These are phyloP conservation scores for Biancaea sappan DNA, from an alignment of 306 rosid genomes.

Conservation along the genomic window DNA sequence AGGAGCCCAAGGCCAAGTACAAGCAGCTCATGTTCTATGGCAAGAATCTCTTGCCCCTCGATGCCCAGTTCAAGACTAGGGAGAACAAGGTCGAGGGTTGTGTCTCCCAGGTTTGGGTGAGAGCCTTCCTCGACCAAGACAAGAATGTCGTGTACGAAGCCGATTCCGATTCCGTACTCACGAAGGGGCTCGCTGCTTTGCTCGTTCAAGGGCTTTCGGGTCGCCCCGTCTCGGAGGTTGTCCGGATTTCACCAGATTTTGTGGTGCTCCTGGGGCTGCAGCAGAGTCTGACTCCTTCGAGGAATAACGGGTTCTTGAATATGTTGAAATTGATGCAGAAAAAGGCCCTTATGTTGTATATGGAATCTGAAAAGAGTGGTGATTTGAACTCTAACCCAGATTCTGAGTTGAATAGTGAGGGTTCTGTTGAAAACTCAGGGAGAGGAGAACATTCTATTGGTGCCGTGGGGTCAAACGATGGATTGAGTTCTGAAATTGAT, in stretches of 20 bases:
- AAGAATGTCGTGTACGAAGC: slow-evolving; percentile 79
- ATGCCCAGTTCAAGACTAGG: slow-evolving; percentile 59
- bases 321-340: slow-evolving; percentile 94
- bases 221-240: slow-evolving; percentile 61
- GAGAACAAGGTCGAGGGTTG: slow-evolving; percentile 91
- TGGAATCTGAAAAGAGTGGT: slow-evolving; percentile 60
- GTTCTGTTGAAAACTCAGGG: background rate
- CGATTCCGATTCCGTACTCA: slow-evolving; percentile 82
- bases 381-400: background rate
- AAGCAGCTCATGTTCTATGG: slow-evolving; percentile 93
- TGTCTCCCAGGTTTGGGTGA: slow-evolving; percentile 99
- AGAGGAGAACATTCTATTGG: background rate
- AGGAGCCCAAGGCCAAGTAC: slow-evolving; percentile 80
- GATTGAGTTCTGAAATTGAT: slow-evolving; percentile 20
- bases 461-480: slow-evolving; percentile 2
- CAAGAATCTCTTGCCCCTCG: slow-evolving; percentile 80
- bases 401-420: slow-evolving; percentile 23
- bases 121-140: slow-evolving; percentile 70
- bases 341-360: slow-evolving; percentile 58
- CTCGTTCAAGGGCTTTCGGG: slow-evolving; percentile 83
- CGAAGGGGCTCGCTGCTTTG: slow-evolving; percentile 92
- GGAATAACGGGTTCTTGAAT: slow-evolving; percentile 93
- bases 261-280: slow-evolving; percentile 76
- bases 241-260: slow-evolving; percentile 81
- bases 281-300: slow-evolving; percentile 85